These are phyloP conservation scores for Fragaria ananassa DNA, from an alignment of 306 rosid species.

Conservation along the genomic window DNA sequence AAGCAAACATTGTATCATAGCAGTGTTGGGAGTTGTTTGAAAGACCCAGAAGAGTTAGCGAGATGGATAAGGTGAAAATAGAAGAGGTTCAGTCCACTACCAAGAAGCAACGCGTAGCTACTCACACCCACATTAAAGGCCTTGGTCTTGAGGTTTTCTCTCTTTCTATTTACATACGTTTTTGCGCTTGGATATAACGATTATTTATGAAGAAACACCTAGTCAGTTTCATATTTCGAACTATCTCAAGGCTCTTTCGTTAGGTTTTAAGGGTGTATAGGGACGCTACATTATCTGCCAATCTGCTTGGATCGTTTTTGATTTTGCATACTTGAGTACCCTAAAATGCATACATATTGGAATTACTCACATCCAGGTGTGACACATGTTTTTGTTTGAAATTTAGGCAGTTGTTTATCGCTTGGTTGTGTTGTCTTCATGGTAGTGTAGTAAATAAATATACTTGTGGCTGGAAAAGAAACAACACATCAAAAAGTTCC, in stretches of 20 bases:
- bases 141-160: constrained; percentile 79
- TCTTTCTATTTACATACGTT: not conserved
- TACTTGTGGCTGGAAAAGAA: not conserved
- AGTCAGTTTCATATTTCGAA: not conserved
- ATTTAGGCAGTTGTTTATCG: not conserved
- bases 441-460: not conserved
- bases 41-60: not conserved
- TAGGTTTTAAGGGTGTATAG: not conserved
- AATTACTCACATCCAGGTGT: not conserved
- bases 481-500: not conserved
- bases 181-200: not conserved
- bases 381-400: not conserved
- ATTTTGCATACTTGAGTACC: not conserved
- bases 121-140: constrained; percentile 80
- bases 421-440: not conserved
- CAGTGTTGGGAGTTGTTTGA: not conserved
- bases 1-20: not conserved
- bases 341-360: not conserved
- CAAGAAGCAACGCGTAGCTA: constrained; percentile 68
- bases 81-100: constrained; percentile 91
- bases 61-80: constrained; percentile 61
- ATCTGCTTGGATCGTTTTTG: not conserved
- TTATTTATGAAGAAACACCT: not conserved
- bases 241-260: not conserved
- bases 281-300: not conserved